phyloP scores from a whole-genome alignment of 23 red algal genomes.

The Gracilaria gracilis region DNA sequence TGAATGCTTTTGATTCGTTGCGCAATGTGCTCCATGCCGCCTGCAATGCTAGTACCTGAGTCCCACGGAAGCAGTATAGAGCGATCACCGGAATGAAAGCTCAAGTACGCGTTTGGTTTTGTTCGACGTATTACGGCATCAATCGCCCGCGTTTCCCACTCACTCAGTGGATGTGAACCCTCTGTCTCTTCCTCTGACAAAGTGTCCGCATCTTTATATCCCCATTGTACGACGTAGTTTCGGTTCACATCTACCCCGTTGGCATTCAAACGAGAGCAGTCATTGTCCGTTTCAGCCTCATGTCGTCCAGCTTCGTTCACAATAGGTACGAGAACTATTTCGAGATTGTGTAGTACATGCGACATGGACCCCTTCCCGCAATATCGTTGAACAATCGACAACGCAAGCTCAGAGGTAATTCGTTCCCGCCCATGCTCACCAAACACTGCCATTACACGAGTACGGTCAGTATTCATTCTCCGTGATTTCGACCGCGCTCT shows the following conservation, averaged over 20 bases:
- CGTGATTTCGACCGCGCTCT: not conserved
- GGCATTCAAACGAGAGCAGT: constrained; percentile 56
- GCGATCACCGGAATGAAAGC: constrained; percentile 71
- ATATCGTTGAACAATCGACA: constrained; percentile 41
- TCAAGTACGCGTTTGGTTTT: constrained; percentile 58
- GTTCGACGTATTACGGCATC: constrained; percentile 30
- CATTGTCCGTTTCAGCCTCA: constrained; percentile 45
- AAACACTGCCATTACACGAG: constrained; percentile 56
- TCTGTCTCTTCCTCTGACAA: constrained; percentile 57
- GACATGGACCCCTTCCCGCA: constrained; percentile 23
- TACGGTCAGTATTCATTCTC: not conserved
- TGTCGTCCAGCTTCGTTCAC: constrained; percentile 21
- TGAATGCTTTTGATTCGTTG: constrained; percentile 26
- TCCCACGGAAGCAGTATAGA: constrained; percentile 74
- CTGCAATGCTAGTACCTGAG: constrained; percentile 10
- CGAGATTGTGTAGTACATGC: constrained; percentile 4
- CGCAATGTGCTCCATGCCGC: not conserved
- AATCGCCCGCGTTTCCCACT: constrained; percentile 67
- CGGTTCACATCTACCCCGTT: constrained; percentile 76
- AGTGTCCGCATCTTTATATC: constrained; percentile 17
- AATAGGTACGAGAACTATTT: constrained; percentile 66
- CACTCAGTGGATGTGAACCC: constrained; percentile 53
- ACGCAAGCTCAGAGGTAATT: constrained; percentile 75
- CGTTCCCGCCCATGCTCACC: constrained; percentile 87
- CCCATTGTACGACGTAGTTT: constrained; percentile 74